Conservation (phyloP, 2,329 filamentous ascomycete genomes). For the Didymella exigua region DNA sequence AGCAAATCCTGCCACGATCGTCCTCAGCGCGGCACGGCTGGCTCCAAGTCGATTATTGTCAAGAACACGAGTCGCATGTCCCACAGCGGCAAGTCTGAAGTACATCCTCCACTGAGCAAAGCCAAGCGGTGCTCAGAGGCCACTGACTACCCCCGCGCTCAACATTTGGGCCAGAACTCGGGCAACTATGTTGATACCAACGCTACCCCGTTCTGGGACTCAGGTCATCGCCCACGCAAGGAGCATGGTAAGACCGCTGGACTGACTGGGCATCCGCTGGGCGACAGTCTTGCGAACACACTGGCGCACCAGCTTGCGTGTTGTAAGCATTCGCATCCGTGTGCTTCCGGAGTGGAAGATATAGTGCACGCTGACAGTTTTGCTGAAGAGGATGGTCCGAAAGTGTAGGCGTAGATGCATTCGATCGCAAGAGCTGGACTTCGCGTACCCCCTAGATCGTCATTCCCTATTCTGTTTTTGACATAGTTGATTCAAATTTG, state of each 20-base stretch:
- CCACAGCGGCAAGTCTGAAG: background rate
- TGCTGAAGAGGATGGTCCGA: background rate
- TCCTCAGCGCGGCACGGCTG: constrained; percentile 8
- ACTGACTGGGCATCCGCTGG: background rate
- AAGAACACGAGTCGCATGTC: background rate
- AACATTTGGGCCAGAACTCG: too few relatives aligned
- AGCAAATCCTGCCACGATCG: constrained; percentile 11
- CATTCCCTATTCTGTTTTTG: background rate
- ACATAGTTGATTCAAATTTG: too few relatives aligned
- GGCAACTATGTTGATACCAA: background rate
- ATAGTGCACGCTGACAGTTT: background rate
- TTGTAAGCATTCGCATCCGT: constrained; percentile 1
- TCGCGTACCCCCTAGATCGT: background rate
- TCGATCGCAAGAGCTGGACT: background rate
- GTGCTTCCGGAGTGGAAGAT: background rate
- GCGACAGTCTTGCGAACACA: constrained; percentile 1
- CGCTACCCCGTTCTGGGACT: background rate
- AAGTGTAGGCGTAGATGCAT: background rate
- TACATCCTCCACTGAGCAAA: constrained; percentile 2
- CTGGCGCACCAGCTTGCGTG: constrained; percentile 10
- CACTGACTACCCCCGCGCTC: background rate
- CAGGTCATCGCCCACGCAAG: background rate
- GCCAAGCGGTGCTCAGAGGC: constrained; percentile 5
- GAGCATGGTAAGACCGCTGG: background rate
- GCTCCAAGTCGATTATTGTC: background rate